Evolutionary conservation across 139 green algal species (phyloP), one percentile per base, ranked within the genome.

Genomic region (Chlamydomonas schloesseri): DNA sequence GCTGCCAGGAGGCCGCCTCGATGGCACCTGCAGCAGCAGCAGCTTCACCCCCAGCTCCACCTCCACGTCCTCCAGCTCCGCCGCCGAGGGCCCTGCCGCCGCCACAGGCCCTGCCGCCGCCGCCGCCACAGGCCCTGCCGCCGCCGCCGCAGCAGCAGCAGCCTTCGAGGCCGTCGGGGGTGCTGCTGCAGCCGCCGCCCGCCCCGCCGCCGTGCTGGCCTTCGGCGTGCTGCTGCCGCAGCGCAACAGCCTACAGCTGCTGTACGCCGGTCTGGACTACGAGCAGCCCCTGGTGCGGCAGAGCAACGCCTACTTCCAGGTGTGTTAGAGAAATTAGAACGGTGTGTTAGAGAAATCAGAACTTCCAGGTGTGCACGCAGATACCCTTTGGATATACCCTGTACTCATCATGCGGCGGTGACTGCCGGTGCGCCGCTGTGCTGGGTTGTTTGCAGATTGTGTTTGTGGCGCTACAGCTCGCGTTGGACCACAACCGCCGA

Each of bases 151-250:
- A 5, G 8, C 42, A 13, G 5, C 42, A n/a, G n/a, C n/a, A n/a
- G n/a, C n/a, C n/a, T n/a, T n/a, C n/a, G n/a, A n/a, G n/a, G n/a
- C n/a, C n/a, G n/a, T n/a, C n/a, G n/a, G n/a, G n/a, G 17, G 17
- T 65, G 57, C 57, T 65, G 57, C 57, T 65, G 78, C 78, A 65
- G 78, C 78, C 76, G 20, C 53, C 53, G 53, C 13, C 53, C 13
- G 53, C 53, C 13, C 13, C 53, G 53, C 53, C n/a, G n/a, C n/a
- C n/a, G n/a, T 85, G 8, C n/a, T 85, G 47, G 79, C 79, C 8
- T 85, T 77, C 47, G 79, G 67, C 26, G 10, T 77, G 60, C 47
- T 76, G 50, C 79, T 85, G 79, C 79, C 79, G 65, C 79, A 85
- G 21, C n/a, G 65, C 26, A 67, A 85, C 0, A 42, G 47, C 65